phyloP scores from a whole-genome alignment of 345 rosid species.

The Chamaenerion angustifolium region DNA sequence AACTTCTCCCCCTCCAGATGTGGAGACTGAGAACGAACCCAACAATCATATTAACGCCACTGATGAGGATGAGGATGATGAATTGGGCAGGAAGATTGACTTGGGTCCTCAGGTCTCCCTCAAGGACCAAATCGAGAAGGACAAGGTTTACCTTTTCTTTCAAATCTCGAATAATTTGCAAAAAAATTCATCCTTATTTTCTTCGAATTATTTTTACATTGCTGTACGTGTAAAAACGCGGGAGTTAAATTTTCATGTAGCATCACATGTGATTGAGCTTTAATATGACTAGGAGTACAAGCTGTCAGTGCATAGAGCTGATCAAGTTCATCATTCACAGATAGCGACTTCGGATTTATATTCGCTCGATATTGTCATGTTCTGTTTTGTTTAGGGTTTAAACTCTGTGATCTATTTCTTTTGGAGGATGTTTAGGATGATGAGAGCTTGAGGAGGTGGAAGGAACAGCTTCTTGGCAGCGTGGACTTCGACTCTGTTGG shows the following conservation, averaged over 20 bases:
- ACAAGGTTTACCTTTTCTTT: conserved; percentile 27
- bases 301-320: background rate
- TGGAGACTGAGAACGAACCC: conserved; percentile 12
- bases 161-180: background rate
- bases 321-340: no score
- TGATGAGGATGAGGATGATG: conserved; percentile 38
- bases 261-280: background rate
- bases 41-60: conserved; percentile 18
- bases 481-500: conserved; percentile 63
- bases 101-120: conserved; percentile 55
- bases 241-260: no score
- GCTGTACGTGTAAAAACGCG: no score
- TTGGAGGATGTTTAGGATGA: conserved; percentile 37
- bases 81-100: conserved; percentile 29
- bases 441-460: conserved; percentile 94
- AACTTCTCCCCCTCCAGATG: conserved; percentile 13
- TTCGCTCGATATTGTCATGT: background rate
- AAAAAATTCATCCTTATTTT: background rate
- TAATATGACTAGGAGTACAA: background rate
- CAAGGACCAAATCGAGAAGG: conserved; percentile 58
- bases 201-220: no score
- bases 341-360: background rate
- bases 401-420: background rate
- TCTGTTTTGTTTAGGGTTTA: background rate
- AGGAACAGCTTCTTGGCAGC: conserved; percentile 73